Base-by-base conservation (phyloP, 2,329 filamentous ascomycete genomes). In the Hymenotorrendiella dingleyae region DNA sequence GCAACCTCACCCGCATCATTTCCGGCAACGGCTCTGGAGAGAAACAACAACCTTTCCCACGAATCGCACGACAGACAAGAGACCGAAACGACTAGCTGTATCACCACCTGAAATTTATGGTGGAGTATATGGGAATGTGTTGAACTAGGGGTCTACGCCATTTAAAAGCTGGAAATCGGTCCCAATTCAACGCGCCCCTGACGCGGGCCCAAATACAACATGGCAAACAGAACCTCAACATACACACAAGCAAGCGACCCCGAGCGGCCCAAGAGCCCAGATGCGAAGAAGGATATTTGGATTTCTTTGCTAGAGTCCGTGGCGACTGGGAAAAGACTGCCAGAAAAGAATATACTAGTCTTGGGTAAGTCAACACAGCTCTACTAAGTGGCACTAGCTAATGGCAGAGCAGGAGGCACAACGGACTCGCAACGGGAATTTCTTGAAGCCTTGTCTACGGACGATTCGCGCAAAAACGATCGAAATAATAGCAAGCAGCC, bases 271-370 rank as follows among this genome's bases (percentile, higher is more conserved):
- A 75, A 78, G 67, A 76, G 71, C 65, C 82, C 85, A 56, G 82
- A 83, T 63, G 67, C 70, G 51, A 90, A 87, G 69, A 87, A 86
- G 67, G 87, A 94, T 62, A 82, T 96, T 66, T 96, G 91, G 91
- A 90, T 85, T 48, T 89, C 87, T 33, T 87, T 96, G 84, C 74
- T 96, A 54, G 87, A 94, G 65, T 83, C 80, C 40, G 90, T 93
- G 55, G 88, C 90, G 56, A 94, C 86, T 66, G 88, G 86, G 54
- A 94, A 93, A 71, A 78, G 85, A 55, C 70, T 96, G 58, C 87
- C 89, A 5, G 88, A 95, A 67, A 96, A 95, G 76, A 94, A 90
- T 62, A 68, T 96, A 49, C 68, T 96, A 30, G 82, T 96, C 17
- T 69, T 96, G 62, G 89, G 87, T 87, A 73, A 52, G 73, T 56